Evolutionary conservation across 805 yeast genomes (phyloP), one percentile per base, ranked within the genome.

Genomic region (fission yeast (Schizosaccharomyces pombe)): DNA sequence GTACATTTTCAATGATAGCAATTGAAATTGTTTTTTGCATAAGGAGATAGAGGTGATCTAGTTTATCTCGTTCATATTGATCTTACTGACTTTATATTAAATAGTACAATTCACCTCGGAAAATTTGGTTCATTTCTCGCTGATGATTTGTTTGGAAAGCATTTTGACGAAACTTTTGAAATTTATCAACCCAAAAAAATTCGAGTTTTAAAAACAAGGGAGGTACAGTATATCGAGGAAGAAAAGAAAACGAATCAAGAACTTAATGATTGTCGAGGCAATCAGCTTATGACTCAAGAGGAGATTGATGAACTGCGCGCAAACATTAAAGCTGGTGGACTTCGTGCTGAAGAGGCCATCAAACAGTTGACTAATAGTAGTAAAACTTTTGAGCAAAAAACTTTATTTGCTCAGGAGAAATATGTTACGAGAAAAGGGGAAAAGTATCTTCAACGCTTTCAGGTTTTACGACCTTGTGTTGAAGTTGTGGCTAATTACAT

Each of bases 111-210:
- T 19, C 76, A 78, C 55, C 71, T 91, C 58, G 98, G 98, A 1
- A 89, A 91, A 64, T 91, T 89, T 66, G 99, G 99, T 19, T 71
- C 81, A 0, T 91, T 91, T 64, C 68, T 73, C 31, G 85, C 82
- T 2, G 77, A 79, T 58, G 81, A 76, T 54, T 73, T 89, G 11
- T 65, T 89, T 43, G 96, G 95, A 2, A 79, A 72, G 61, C 82
- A 86, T 4, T 82, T 76, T 62, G 98, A 97, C 1, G 89, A 84
- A 60, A 77, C 94, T 0, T 91, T 87, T 67, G 96, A 89, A 62
- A 81, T 89, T 47, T 62, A 72, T 30, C 84, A 78, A 47, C 78
- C 75, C 57, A 62, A 61, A 47, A 58, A 59, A 12, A 61, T 70
- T 34, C 61, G 64, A 24, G 47, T 52, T 40, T 49, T 55, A 22